Evolutionary conservation across 2,329 filamentous ascomycete species (phyloP), one percentile per base, ranked within the genome.

Genomic region (Aspergillus sp.): DNA sequence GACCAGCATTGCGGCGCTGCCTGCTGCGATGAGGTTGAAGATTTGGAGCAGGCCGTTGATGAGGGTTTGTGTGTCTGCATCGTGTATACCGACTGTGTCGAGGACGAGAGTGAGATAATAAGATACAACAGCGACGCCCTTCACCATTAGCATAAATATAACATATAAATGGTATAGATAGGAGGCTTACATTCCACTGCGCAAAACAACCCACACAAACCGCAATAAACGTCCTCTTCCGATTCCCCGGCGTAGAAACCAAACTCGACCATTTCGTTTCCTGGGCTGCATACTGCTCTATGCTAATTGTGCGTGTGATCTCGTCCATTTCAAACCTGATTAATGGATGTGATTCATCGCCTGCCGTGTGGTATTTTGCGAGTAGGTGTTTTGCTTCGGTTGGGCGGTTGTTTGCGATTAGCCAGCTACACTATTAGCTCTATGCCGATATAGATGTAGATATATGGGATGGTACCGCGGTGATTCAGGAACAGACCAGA

Each of bases 51-150:
- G 40, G 27, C 60, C 67, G 44, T 69, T 70, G 56, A 71, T 68
- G 5, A 68, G 49, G 5, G 64, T 66, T 39, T 71, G 66, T 1
- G 54, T 58, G n/a, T 54, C 52, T 2, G 57, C 50, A 26, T 58
- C 53, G 7, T 55, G 65, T 34, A 69, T 62, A 1, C 66, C 66
- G 33, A 70, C 55, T 0, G 61, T 64, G 33, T 63, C 56, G 5
- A 70, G 60, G 11, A 69, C 61, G 1, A 65, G 47, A 0, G 58
- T 59, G 4, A 67, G 52, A 34, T 64, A 68, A 44, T 65, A 69
- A 7, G 56, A 59, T 7, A 69, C 60, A 10, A 69, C 56, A 6
- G 60, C 58, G 37, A 60, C 58, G 27, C 62, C 52, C 48, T 48
- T 10, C 4, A 26, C 19, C 19, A 19, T 19, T 19, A 19, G 19